Base-by-base conservation (phyloP, 768 basidiomycete species). In the Pulveroboletus ravenelii region DNA sequence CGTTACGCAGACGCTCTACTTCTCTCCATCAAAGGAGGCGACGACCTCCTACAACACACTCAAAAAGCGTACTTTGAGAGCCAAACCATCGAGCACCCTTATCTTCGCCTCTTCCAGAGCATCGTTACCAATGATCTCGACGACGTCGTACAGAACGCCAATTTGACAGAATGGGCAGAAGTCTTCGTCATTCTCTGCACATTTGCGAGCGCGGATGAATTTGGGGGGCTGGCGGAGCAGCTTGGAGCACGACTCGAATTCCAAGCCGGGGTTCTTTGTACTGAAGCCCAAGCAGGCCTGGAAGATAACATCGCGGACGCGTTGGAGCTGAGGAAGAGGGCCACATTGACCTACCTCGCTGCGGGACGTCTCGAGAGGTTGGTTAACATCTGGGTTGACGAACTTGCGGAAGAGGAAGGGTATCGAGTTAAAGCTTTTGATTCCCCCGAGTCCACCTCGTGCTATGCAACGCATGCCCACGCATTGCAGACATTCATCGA, bases 101-200 rank as follows among this genome's bases (percentile, higher is more conserved):
- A 95, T 68, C 81, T 98, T 20, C 88, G 96, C 35, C 79, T 99
- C 10, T 91, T 94, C 80, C 92, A 97, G 64, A 89, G 87, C 12
- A 89, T 99, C 57, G 90, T 95, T 51, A 87, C 87, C 34, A 84
- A 93, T 60, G 96, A 98, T 62, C 80, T 98, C 8, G 78, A 81
- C 17, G 96, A 97, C 65, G 84, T 98, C 45, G 94, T 97, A 9
- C 93, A 96, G 67, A 96, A 97, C 60, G 95, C 94, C 20, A 93
- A 98, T 58, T 66, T 98, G 45, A 75, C 82, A 37, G 93, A 99
- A 65, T 98, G 95, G 95, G 82, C 87, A 51, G 95, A 96, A 68
- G 90, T 94, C 46, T 97, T 98, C 58, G 94, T 95, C 34, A 90
- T 99, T 12, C 67, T 97, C 10, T 97, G 94, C 73, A 97, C 95